Base-by-base conservation (phyloP, 306 rosid genomes). In the Hippophae gyantsensis region DNA sequence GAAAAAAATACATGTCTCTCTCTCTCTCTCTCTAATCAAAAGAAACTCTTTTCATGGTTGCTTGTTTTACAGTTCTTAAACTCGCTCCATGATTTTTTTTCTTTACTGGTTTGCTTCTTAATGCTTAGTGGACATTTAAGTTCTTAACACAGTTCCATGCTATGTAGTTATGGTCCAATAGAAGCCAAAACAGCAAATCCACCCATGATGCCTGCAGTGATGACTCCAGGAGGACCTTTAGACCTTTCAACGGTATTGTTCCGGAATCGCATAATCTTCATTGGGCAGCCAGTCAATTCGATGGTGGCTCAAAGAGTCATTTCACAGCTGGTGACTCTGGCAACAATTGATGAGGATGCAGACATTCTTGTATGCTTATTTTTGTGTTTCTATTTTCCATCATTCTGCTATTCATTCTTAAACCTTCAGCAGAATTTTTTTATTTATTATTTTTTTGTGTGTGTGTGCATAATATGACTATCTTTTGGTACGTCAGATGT, bases 281-380 rank as follows among this genome's bases (percentile, higher is more conserved):
- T 92, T 57, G 95, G 98, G 45, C 98, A 92, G 75, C 95, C 96
- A 55, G 58, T 92, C 68, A 87, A 82, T 69, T 68, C 89, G 12
- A 68, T 71, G 52, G 96, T 92, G 78, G 98, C 98, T 62, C 96
- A 92, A 62, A 83, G 88, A 80, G 98, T 92, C 67, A 87, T 92
- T 64, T 87, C 98, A 0, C 96, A 92, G 79, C 95, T 92, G 63
- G 89, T 92, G 57, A 92, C 98, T 60, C 78, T 92, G 48, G 98
- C 98, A 69, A 68, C 98, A 47, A 63, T 87, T 54, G 96, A 92
- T 72, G 74, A 76, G 69, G 47, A 88, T 59, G 67, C 99, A 48
- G 95, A 92, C 75, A 92, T 88, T 71, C 77, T 85, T 93, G 96
- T 92, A 62, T 66, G 85, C 27, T 26, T 68, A 53, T 47, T 60